Conservation (phyloP, 2,329 filamentous ascomycete genomes). For the Aspergillus phoenicis region DNA sequence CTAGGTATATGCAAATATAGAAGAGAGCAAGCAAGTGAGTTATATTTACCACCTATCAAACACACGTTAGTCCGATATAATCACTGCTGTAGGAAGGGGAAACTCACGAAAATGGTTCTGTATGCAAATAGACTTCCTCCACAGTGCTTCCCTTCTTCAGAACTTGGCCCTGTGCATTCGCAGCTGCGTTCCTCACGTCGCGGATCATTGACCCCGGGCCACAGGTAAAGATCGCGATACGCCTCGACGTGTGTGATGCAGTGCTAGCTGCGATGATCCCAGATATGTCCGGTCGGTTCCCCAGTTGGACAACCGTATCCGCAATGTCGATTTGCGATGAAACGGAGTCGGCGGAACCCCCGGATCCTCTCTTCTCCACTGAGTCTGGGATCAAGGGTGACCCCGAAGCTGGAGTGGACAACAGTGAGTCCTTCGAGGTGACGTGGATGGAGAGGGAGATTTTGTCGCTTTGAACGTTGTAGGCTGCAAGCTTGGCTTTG, state of each 20-base stretch:
- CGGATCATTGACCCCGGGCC: slow-evolving; percentile 51
- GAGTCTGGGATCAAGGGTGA: not conserved
- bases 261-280: slow-evolving; percentile 20
- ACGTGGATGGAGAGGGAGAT: not conserved
- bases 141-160: slow-evolving; percentile 27
- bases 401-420: not conserved
- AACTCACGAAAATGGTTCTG: slow-evolving; percentile 53
- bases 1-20: too few relatives aligned
- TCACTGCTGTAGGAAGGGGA: too few relatives aligned
- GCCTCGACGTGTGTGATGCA: slow-evolving; percentile 15
- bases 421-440: not conserved
- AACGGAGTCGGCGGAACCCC: not conserved
- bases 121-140: slow-evolving; percentile 51
- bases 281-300: slow-evolving; percentile 38
- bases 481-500: not conserved
- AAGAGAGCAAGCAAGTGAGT: not conserved
- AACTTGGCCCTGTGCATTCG: slow-evolving; percentile 44
- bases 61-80: not conserved
- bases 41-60: not conserved
- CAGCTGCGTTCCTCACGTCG: slow-evolving; percentile 53
- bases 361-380: not conserved
- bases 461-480: not conserved
- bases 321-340: not conserved
- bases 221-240: slow-evolving; percentile 43
- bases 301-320: not conserved